Evolutionary conservation across 257 asterid species (phyloP), one percentile per base, ranked within the genome.

Genomic region (Lycium barbarum): DNA sequence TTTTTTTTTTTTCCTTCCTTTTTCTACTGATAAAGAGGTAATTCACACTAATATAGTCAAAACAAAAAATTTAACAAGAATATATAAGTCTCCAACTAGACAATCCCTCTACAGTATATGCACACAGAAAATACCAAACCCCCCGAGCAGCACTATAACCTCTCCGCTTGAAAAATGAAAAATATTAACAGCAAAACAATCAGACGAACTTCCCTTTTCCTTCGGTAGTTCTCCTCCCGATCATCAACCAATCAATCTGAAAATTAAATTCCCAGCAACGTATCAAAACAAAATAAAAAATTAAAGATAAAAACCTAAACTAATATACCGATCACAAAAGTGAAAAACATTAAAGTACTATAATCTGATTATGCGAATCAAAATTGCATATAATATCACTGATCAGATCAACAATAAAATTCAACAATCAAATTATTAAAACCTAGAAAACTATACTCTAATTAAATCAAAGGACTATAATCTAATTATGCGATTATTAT

Each of bases 181-280:
- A 40, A 45, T 22, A 12, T 63, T 84, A 87, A 86, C 84, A 86
- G 87, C 81, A 86, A 89, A 80, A 72, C 85, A 65, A 80, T 83
- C 86, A 4, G 65, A 78, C 49, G 7, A 14, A 3, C 8, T 51
- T 15, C 26, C 26, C 43, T 86, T 83, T 65, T 82, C 65, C 86
- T 80, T 80, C 84, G 84, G 70, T 71, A 80, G 43, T 45, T 66
- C 83, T 80, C 78, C 84, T 68, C 84, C 91, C 79, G 89, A 85
- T 89, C 92, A 86, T 73, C 87, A 76, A 82, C 40, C 83, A 85
- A 85, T 61, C 84, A 45, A 81, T 83, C 90, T 81, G 85, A 55
- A 84, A 86, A 71, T 79, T 59, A 63, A 86, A 51, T 62, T 85
- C 81, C 85, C 85, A 73, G 59, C n/a, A 70, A 18, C 47, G 63